Evolutionary conservation across 192 early-diverging fungal species (phyloP), one percentile per base, ranked within the genome.

Genomic region (Coemansia sp.): DNA sequence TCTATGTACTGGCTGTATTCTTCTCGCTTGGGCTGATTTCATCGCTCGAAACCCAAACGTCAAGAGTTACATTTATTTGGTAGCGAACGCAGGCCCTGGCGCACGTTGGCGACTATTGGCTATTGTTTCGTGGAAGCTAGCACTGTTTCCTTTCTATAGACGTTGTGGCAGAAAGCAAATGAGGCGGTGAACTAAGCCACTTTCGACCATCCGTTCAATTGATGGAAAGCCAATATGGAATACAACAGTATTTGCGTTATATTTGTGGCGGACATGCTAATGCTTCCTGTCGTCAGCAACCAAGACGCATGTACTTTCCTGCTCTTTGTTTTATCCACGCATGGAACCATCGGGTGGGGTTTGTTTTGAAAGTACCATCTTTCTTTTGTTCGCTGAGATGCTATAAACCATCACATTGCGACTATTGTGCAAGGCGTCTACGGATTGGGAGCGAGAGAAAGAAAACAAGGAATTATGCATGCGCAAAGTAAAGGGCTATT

Each of bases 191-290:
- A 45, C 42, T 45, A 45, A 40, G 38, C 38, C 38, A 11, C 38
- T 40, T 40, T 20, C 19, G 46, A 20, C 46, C 4, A 15, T 15
- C 46, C 15, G 2, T 20, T 9, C 14, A 4, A 48, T 20, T 20
- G 15, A 48, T 20, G 19, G 15, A 20, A 48, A 48, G 17, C 19
- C 0, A 15, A 48, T 15, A 20, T 7, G 14, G 46, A 20, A 20
- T 17, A 15, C n/a, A 5, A 20, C 38, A 3, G 9, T 8, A 20
- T 48, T 25, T 25, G 49, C 23, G 49, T 9, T 13, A 25, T 25
- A 45, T 52, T 52, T 52, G 49, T 52, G 49, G 49, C 49, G 49
- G 23, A 52, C 22, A 52, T 23, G 20, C 49, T 23, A 52, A 52
- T 52, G 49, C 23, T 25, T 22, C 22, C 20, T 25, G 15, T 52